phyloP scores from a whole-genome alignment of 2,329 filamentous ascomycete genomes.

The Thermoascus crustaceus region DNA sequence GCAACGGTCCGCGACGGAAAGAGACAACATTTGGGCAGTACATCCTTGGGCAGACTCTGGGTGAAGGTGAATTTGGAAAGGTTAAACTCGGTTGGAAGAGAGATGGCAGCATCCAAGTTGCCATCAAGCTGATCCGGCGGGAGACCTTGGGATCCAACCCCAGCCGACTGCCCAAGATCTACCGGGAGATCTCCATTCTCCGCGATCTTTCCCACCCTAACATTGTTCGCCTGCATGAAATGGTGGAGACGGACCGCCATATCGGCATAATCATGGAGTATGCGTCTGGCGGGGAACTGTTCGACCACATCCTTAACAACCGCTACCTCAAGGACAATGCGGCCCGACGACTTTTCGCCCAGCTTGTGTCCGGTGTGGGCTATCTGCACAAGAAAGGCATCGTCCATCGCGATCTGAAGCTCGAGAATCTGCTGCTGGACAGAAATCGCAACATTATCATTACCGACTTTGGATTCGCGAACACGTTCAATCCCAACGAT shows the following conservation, averaged over 20 bases:
- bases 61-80: constrained; percentile 97
- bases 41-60: constrained; percentile 88
- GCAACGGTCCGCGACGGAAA: constrained; percentile 49
- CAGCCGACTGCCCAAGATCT: constrained; percentile 86
- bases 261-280: constrained; percentile 99
- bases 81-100: constrained; percentile 98
- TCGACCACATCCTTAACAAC: constrained; percentile 96
- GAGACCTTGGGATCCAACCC: constrained; percentile 85
- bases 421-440: constrained; percentile 91
- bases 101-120: constrained; percentile 86
- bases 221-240: constrained; percentile 93
- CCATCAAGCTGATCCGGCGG: constrained; percentile 93
- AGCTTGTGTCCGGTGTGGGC: constrained; percentile 90
- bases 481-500: constrained; percentile 86
- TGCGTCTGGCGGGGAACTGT: constrained; percentile 91
- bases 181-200: constrained; percentile 90
- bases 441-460: constrained; percentile 99
- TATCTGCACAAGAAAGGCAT: constrained; percentile 99
- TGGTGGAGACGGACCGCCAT: constrained; percentile 94
- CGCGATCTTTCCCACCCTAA: constrained; percentile 85
- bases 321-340: constrained; percentile 91
- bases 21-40: constrained; percentile 91
- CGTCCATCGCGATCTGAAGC: constrained; percentile 90
- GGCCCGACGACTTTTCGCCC: constrained; percentile 83
- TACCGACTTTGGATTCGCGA: constrained; percentile 97